Evolutionary conservation across 2,329 filamentous ascomycete species (phyloP), one percentile per base, ranked within the genome.

Genomic region (Dactylonectria estremocensis): DNA sequence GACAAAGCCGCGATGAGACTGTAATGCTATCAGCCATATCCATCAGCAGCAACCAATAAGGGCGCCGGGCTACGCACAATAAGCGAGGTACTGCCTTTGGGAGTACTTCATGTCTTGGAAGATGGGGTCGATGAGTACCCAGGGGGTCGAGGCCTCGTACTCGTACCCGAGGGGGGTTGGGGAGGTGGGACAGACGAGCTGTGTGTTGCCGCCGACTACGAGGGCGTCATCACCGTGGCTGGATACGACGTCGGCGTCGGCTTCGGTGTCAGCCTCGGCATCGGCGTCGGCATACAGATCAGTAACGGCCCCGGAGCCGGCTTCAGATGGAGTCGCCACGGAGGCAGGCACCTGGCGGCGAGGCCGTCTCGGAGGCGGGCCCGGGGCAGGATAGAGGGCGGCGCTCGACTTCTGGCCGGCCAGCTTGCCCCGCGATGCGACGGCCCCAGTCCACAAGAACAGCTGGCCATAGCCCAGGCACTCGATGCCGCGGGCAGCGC

Each of bases 401-500:
- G 80, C 80, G 61, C 77, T 80, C 58, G 81, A 81, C 33, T 80
- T 77, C 69, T 81, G 79, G 18, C 82, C 81, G 28, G 82, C 82
- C 24, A 83, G 76, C 78, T 81, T 83, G 46, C 82, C 82, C 24
- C 82, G 78, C 48, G 80, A 83, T 13, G 82, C 82, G 35, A 83
- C 80, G 59, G 85, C 84, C 14, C 83, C 82, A 20, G 85, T 87
- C 86, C 86, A 88, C 52, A 85, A 80, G 57, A 87, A 85, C 45
- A 88, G 78, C 73, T 85, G 85, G 45, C 85, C 85, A 68, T 88
- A 88, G 37, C 86, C 86, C 40, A 87, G 81, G 70, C 86, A 88
- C 69, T 87, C 84, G 69, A 83, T 80, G 37, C 85, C 85, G 18
- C 83, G 80, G 48, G 80, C 80, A 59, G 80, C 72, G 68, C 86